Conservation (phyloP, 768 basidiomycete species). For the Hypholoma sublateritium region DNA sequence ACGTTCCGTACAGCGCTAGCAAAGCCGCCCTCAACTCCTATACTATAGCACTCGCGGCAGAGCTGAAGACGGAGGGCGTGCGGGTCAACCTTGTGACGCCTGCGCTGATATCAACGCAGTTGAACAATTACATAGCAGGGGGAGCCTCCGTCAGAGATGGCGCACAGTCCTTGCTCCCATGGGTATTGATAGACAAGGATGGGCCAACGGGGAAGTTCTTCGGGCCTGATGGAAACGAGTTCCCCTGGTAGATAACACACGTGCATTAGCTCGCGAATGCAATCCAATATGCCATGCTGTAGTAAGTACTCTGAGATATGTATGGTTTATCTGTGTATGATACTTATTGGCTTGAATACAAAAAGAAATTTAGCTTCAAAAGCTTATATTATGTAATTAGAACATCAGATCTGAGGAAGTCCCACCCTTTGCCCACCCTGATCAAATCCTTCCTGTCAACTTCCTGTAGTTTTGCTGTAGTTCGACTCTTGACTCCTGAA, state of each 20-base stretch:
- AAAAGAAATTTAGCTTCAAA: too few species aligned
- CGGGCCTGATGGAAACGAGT: slow-evolving; percentile 30
- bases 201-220: slow-evolving; percentile 38
- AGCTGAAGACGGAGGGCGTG: slow-evolving; percentile 52
- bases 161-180: slow-evolving; percentile 34
- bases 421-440: too few species aligned
- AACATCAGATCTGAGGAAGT: too few species aligned
- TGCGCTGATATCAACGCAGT: slow-evolving; percentile 47
- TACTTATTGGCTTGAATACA: too few species aligned
- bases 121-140: background rate
- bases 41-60: slow-evolving; percentile 57
- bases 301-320: too few species aligned
- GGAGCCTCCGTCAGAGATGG: slow-evolving; percentile 31
- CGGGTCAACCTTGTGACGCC: slow-evolving; percentile 65
- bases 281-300: too few species aligned
- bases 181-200: slow-evolving; percentile 36
- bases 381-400: too few species aligned
- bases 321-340: too few species aligned
- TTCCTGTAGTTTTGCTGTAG: too few species aligned
- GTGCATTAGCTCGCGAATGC: background rate
- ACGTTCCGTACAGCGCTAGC: slow-evolving; percentile 61
- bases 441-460: too few species aligned
- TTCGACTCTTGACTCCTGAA: too few species aligned
- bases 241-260: slow-evolving; percentile 28
- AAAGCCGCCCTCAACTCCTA: slow-evolving; percentile 70